phyloP scores from a whole-genome alignment of 2,329 filamentous ascomycete genomes.

The Alternaria novae-zelandiae region DNA sequence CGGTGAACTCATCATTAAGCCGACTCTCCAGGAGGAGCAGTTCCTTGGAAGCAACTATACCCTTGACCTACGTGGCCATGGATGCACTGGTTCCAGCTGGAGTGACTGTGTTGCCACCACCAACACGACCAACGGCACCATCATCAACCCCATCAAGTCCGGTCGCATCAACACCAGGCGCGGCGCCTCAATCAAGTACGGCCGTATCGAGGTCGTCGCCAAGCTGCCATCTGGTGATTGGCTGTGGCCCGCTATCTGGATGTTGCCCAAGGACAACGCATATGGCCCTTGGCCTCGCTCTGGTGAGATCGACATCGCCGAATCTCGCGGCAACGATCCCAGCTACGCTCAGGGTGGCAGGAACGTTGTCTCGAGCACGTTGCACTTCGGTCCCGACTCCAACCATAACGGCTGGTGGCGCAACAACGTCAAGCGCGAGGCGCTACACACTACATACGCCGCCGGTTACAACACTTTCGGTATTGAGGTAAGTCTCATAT shows the following conservation, averaged over 20 bases:
- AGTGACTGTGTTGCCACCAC: slow-evolving; percentile 72
- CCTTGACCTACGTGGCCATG: slow-evolving; percentile 70
- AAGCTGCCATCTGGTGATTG: slow-evolving; percentile 80
- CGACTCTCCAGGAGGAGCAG: slow-evolving; percentile 74
- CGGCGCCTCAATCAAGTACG: slow-evolving; percentile 76
- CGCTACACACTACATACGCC: slow-evolving; percentile 76
- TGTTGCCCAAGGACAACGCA: slow-evolving; percentile 74
- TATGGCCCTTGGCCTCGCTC: slow-evolving; percentile 81
- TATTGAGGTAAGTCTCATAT: slow-evolving; percentile 60
- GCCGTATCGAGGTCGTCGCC: slow-evolving; percentile 79
- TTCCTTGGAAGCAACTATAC: slow-evolving; percentile 70
- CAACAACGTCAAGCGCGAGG: slow-evolving; percentile 77
- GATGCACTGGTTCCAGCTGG: slow-evolving; percentile 69
- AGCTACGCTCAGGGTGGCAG: slow-evolving; percentile 78
- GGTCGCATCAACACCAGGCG: slow-evolving; percentile 78
- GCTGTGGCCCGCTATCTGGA: slow-evolving; percentile 93
- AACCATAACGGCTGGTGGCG: slow-evolving; percentile 81
- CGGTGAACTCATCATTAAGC: slow-evolving; percentile 74
- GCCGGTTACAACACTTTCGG: slow-evolving; percentile 77
- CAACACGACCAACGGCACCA: slow-evolving; percentile 77
- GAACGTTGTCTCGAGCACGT: slow-evolving; percentile 77
- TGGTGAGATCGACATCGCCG: slow-evolving; percentile 83
- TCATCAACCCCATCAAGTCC: slow-evolving; percentile 79
- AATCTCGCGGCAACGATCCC: slow-evolving; percentile 83
- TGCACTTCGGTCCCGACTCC: slow-evolving; percentile 81